Evolutionary conservation across 2,329 filamentous ascomycete genomes (phyloP), one percentile per base, ranked within the genome.

Genomic region (Claviceps lovelessii): DNA sequence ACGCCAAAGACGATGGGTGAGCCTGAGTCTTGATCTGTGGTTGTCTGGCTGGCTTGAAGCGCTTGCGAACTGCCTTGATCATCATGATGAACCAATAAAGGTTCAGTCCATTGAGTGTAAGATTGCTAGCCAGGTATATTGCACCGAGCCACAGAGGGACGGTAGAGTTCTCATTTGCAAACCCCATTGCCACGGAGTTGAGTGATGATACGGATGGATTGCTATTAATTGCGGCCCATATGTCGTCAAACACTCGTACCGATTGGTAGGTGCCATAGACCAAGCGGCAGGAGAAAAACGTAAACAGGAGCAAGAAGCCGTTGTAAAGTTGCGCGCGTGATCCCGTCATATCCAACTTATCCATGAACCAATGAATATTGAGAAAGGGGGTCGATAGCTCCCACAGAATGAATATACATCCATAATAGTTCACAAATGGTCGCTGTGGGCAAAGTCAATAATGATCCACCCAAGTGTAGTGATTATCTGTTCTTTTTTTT

Each of bases 311-410:
- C 55, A 80, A 64, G 58, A 90, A 75, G 61, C 88, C 88, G 63
- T 93, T 93, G 69, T 88, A 83, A 33, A 90, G 77, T 71, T 93
- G 88, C 29, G 81, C 69, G 53, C 74, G 76, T 23, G 84, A 83
- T 41, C 88, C 88, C 0, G 88, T 93, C 76, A 89, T 83, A 63
- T 81, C 78, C 56, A 91, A 73, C 73, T 94, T 94, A 71, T 94
- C 88, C 70, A 86, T 88, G 73, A 93, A 93, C 88, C 88, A 94
- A 74, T 94, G 88, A 65, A 91, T 79, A 67, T 94, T 94, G 56
- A 93, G 77, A 69, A 93, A 90, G 8, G 88, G 87, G 5, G 85
- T 86, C 31, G 86, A 90, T 44, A 94, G 79, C 69, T 94, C 88
- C 79, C 90, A 94, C 56, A 93, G 83, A 63, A 94, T 88, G 69